These are phyloP conservation scores for Pilobolus umbonatus DNA, from an alignment of 192 early-diverging fungal genomes.

Conservation along the genomic window DNA sequence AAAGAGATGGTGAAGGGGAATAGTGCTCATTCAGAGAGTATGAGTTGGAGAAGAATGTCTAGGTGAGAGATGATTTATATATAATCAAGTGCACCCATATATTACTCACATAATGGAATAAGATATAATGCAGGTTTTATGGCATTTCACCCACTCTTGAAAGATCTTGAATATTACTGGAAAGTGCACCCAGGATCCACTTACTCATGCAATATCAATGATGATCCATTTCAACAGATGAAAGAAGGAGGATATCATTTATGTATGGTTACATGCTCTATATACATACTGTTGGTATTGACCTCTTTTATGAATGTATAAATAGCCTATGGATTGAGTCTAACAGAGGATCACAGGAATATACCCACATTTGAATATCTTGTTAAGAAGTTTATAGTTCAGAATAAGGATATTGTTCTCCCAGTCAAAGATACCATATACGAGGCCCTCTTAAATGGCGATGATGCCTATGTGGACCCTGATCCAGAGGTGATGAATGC, in stretches of 20 bases:
- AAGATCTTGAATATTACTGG: constrained; percentile 74
- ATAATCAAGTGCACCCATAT: not conserved
- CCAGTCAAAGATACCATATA: constrained; percentile 31
- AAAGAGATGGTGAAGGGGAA: constrained; percentile 42
- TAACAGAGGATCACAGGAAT: constrained; percentile 53
- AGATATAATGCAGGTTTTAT: constrained; percentile 69
- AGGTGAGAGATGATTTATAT: constrained; percentile 1
- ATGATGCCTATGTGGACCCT: not conserved
- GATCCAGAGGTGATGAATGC: not conserved
- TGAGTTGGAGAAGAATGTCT: constrained; percentile 46
- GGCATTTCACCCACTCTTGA: constrained; percentile 63
- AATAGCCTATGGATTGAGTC: constrained; percentile 44
- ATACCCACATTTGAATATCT: constrained; percentile 65
- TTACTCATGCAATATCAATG: constrained; percentile 68
- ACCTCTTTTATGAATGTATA: not conserved
- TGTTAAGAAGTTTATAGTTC: constrained; percentile 40
- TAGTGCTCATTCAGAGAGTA: constrained; percentile 52
- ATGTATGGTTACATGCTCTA: constrained; percentile 34
- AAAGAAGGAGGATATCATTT: constrained; percentile 63
- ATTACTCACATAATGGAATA: not conserved
- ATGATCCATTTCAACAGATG: constrained; percentile 79
- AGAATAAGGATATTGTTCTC: constrained; percentile 38
- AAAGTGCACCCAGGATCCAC: constrained; percentile 73
- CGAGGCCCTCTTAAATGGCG: constrained; percentile 47
- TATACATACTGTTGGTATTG: not conserved